Evolutionary conservation across 2,329 filamentous ascomycete species (phyloP), one percentile per base, ranked within the genome.

Genomic region (Botrytis cinerea): DNA sequence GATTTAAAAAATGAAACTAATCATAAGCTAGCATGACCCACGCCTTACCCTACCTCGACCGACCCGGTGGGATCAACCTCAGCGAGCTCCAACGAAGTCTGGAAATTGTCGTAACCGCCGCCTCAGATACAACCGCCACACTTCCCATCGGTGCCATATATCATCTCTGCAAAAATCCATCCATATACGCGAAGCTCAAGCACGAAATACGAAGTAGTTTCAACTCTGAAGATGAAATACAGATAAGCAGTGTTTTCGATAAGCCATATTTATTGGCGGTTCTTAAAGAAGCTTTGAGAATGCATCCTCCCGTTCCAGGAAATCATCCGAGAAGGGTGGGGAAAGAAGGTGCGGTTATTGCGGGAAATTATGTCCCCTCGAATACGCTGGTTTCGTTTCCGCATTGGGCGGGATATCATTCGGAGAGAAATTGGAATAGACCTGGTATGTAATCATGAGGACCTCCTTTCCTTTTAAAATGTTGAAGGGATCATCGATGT

Each of bases 91-190:
- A 62, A 28, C 4, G 60, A 43, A 43, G 60, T 18, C 60, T 62
- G 16, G 60, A 43, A 43, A 62, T 62, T 4, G 60, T 62, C 60
- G 38, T 62, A 2, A 62, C 60, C 5, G 60, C 60, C 38, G 60
- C 25, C 25, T 62, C 60, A 1, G 60, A 62, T 6, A 62, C 60
- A 5, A 38, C 60, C 14, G 60, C 60, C 60, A 62, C 60, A 2
- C 60, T 62, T 12, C 60, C 60, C 4, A 62, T 62, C 38, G 60
- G 60, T 12, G 60, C 60, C 16, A 22, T 62, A 43, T 62, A 43
- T 16, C 38, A 62, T 38, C 60, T 62, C 22, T 62, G 60, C 60
- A 62, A 62, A 62, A 62, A 43, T 14, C 60, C 60, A 14, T 62
- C 60, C 1, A 38, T 62, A 12, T 62, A 62, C 25, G 38, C 60